These are phyloP conservation scores for Dendrocalamus sinicus DNA, from an alignment of 176 grass and related monocot genomes.

Conservation along the genomic window DNA sequence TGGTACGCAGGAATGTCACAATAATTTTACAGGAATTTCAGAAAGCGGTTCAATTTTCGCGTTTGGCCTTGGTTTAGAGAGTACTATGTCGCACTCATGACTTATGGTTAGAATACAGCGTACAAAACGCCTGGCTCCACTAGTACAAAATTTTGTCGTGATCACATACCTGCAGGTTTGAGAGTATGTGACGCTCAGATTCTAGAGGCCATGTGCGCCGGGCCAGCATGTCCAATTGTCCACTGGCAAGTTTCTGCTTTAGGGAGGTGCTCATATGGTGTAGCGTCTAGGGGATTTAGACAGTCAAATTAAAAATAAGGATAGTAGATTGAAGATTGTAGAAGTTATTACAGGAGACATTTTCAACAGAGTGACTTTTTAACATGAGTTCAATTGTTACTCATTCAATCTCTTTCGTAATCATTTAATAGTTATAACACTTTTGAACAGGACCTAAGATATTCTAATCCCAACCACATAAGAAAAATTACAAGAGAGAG, in stretches of 20 bases:
- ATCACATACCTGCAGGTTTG: neutral
- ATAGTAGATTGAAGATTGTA: no score
- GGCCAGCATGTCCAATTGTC: neutral
- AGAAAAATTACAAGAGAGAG: no score
- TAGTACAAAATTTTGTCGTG: neutral
- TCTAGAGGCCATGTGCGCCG: neutral
- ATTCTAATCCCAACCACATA: no score
- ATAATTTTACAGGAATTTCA: neutral
- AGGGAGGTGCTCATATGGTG: no score
- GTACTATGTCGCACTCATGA: neutral
- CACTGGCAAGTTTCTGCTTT: neutral
- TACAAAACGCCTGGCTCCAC: no score
- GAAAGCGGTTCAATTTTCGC: neutral
- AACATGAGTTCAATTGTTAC: rapidly evolving
- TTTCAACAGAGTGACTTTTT: no score
- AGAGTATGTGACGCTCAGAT: neutral
- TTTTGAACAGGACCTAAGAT: no score
- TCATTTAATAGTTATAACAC: no score
- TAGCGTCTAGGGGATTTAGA: no score
- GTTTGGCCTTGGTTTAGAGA: neutral
- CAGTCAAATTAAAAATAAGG: no score
- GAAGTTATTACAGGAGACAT: rapidly evolving
- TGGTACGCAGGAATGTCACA: neutral
- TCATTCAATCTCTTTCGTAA: no score
- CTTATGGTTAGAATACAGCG: no score